Percentiles rank a stretch among this genome's conserved stretches.
phyloP scores from a whole-genome alignment of 352 stramenopile species.

The Globisporangium orthogonon region DNA sequence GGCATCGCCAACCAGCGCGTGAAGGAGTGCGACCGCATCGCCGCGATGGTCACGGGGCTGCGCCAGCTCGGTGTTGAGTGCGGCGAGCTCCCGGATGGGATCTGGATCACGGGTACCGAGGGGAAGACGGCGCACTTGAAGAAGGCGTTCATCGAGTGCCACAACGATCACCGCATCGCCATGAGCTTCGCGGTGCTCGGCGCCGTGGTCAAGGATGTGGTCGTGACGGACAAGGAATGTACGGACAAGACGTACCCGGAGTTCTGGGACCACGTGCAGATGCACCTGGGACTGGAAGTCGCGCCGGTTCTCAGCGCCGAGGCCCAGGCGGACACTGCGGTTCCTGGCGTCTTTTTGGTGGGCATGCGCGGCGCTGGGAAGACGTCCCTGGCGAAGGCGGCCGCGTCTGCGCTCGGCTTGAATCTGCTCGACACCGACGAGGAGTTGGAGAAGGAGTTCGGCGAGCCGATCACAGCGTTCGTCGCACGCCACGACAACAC shows the following conservation, averaged over 20 bases:
- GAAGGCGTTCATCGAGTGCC: slow-evolving; percentile 71
- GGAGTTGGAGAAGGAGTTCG: slow-evolving; percentile 59
- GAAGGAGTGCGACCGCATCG: slow-evolving; percentile 98
- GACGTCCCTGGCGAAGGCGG: slow-evolving; percentile 62
- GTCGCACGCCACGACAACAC: slow-evolving; percentile 49
- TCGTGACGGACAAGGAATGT: slow-evolving; percentile 96
- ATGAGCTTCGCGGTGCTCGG: slow-evolving; percentile 97
- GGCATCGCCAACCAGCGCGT: slow-evolving; percentile 98
- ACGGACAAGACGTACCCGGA: slow-evolving; percentile 98
- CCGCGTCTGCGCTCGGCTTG: slow-evolving; percentile 38
- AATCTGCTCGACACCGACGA: slow-evolving; percentile 75
- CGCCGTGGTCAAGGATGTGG: slow-evolving; percentile 86
- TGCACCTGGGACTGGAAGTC: slow-evolving; percentile 55
- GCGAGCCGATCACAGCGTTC: slow-evolving; percentile 60
- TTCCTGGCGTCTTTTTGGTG: slow-evolving; percentile 70
- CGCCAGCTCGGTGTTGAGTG: slow-evolving; percentile 91
- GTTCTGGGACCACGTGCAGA: slow-evolving; percentile 88
- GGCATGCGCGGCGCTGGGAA: slow-evolving; percentile 87
- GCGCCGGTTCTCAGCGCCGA: slow-evolving; percentile 27
- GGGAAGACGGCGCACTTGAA: slow-evolving; percentile 45
- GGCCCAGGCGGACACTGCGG: slow-evolving; percentile 2
- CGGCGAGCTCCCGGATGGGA: slow-evolving; percentile 65
- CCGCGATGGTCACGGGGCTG: slow-evolving; percentile 95
- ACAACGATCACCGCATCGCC: slow-evolving; percentile 98
- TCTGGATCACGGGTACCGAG: slow-evolving; percentile 66